Evolutionary conservation across 2,329 filamentous ascomycete genomes (phyloP), one percentile per base, ranked within the genome.

Genomic region (Fusarium nematophilum): DNA sequence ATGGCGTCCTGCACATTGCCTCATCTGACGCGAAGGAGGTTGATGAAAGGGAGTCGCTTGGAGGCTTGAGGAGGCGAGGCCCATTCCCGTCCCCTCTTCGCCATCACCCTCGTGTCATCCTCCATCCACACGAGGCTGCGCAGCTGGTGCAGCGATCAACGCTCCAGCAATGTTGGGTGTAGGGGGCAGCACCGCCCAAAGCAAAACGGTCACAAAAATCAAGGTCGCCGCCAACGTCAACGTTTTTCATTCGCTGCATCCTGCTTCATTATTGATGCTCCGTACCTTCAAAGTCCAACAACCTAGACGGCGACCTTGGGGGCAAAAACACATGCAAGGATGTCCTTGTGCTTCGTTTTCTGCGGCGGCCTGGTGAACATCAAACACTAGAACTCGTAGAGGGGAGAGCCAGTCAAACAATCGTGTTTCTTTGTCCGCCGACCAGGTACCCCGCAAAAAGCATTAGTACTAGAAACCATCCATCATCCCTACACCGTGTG

Each of bases 361-460:
- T 31, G 29, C 5, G n/a, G n/a, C 4, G 29, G 29, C 10, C 10
- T 31, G 29, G 10, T 9, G 29, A 8, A 31, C 29, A 31, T 31
- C 3, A 31, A 31, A 31, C 10, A 31, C 29, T 31, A 11, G 29
- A 21, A 4, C 6, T 6, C 21, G 21, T 21, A 6, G 21, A 21
- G 21, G 21, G 21, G 21, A 21, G 21, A 21, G 21, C 21, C 21
- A 21, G 21, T 21, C 4, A 21, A 21, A 4, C 21, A 21, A 21
- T 21, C 5, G 36, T 49, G 25, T n/a, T 37, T 36, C 36, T 4
- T 18, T 43, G 38, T 51, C 30, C 44, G 21, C 31, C 38, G 8
- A 26, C 34, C 64, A 21, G 25, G 21, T 53, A 67, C 64, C 64
- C 64, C 64, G 61, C 64, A 67, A 64, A 66, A 60, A 52, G 49